phyloP scores from a whole-genome alignment of 1,139 yeast genomes.

The Kluyveromyces sp. region DNA sequence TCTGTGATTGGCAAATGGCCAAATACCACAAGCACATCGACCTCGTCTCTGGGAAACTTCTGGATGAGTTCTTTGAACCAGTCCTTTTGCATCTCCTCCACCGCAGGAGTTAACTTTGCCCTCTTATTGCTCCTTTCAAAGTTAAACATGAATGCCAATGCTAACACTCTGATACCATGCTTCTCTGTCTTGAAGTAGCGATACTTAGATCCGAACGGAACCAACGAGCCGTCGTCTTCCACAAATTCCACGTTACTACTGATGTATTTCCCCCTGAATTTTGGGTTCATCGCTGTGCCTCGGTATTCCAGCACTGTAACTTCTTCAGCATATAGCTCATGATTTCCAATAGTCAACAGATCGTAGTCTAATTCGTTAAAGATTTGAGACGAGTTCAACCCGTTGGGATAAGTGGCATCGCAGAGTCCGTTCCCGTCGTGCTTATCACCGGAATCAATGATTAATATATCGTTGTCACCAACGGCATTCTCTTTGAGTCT shows the following conservation, averaged over 20 bases:
- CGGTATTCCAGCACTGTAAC: constrained; percentile 63
- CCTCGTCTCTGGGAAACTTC: constrained; percentile 36
- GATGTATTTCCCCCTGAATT: constrained; percentile 60
- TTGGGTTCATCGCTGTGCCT: constrained; percentile 41
- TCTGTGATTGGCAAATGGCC: constrained; percentile 75
- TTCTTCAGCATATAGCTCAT: constrained; percentile 73
- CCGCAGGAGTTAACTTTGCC: constrained; percentile 60
- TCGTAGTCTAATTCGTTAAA: constrained; percentile 69
- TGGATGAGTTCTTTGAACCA: constrained; percentile 60
- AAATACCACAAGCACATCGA: constrained; percentile 63
- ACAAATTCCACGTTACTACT: constrained; percentile 74
- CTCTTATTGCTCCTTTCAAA: constrained; percentile 55
- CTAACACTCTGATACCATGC: constrained; percentile 47
- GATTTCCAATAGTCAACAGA: constrained; percentile 82
- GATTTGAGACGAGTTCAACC: constrained; percentile 52
- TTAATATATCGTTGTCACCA: constrained; percentile 52
- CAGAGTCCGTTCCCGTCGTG: constrained; percentile 89
- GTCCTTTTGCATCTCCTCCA: constrained; percentile 44
- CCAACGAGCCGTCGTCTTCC: constrained; percentile 43
- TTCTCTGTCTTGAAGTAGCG: constrained; percentile 59
- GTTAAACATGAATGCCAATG: constrained; percentile 77
- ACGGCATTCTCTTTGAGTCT: constrained; percentile 36
- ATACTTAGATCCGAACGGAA: constrained; percentile 62
- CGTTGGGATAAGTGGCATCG: constrained; percentile 72
- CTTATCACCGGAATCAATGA: constrained; percentile 87